Base-by-base conservation (phyloP, 2,329 filamentous ascomycete species). In the Penicillium brasilianum region DNA sequence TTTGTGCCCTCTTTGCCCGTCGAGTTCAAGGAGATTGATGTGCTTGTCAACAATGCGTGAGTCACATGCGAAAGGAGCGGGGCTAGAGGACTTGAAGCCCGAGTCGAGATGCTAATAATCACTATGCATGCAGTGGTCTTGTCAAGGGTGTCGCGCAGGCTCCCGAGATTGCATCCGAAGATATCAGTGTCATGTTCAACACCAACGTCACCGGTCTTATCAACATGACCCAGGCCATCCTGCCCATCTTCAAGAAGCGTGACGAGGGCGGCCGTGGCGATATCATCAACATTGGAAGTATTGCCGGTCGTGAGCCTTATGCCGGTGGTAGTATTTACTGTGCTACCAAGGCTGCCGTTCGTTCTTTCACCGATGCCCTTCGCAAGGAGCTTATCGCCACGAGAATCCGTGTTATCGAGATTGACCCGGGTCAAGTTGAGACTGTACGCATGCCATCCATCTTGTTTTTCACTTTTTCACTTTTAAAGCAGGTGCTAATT, bases 171-270 rank as follows among this genome's bases (percentile, higher is more conserved):
- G 84, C 83, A 16, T 84, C 91, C 71, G 88, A 89, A 60, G 94
- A 99, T 79, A 90, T 97, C 70, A 84, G 90, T 70, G 73, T 88
- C 76, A 97, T 98, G 93, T 92, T 97, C 74, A 81, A 86, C 50
- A 98, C 95, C 60, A 99, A 99, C 76, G 93, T 98, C 55, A 95
- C 90, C 1, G 95, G 95, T 30, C 84, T 99, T 36, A 95, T 99
- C 82, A 91, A 94, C 82, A 92, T 98, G 90, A 98, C 95, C 0
- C 95, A 99, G 82, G 91, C 91, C 49, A 83, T 97, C 62, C 80
- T 98, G 18, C 88, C 91, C 55, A 88, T 93, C 74, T 96, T 93
- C 84, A 90, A 92, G 78, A 83, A 86, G 69, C 73, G 79, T 59
- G 82, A 66, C 63, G 84, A 94, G 59, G 89, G 90, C 61, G 93